Evolutionary conservation across 1,139 yeast species (phyloP), one percentile per base, ranked within the genome.

Genomic region (Yamadazyma triangularis): DNA sequence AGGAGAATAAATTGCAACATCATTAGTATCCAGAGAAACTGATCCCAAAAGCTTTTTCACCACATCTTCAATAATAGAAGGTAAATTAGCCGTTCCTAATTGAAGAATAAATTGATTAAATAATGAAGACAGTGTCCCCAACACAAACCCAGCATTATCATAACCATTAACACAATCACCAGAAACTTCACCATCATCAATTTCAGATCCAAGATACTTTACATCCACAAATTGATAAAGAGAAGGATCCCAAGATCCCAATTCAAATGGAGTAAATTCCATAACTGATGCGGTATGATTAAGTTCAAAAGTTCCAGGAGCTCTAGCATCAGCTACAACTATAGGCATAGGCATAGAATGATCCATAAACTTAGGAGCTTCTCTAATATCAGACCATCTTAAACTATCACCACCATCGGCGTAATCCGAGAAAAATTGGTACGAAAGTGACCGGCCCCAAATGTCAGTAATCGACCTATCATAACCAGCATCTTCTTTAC

Each of bases 221-320:
- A 79, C 61, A 37, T 80, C 79, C 15, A 80, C 66, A 59, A 88
- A 87, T 15, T 80, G 70, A 38, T 73, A 67, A 29, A 86, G 56
- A 0, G 84, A 68, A 23, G 87, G 83, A 52, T 88, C 96, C 93
- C 94, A 87, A 20, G 93, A 79, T 6, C 96, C 96, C 56, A 87
- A 53, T 58, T 88, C 96, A 46, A 62, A 85, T 2, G 96, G 89
- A 40, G 74, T 83, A 47, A 84, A 65, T 56, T 88, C 96, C 40
- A 84, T 77, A 11, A 82, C 70, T 1, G 95, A 81, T 8, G 91
- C 77, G 51, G 83, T 87, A 11, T 66, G 60, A 45, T 75, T 69
- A 33, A 81, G 60, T 33, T 80, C 65, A 7, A 43, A 36, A 6
- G 79, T 58, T 23, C 77, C 79, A 9, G 94, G 95, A 14, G 78